Conservation (phyloP, 257 asterid species). For the Nicotiana tabacum region DNA sequence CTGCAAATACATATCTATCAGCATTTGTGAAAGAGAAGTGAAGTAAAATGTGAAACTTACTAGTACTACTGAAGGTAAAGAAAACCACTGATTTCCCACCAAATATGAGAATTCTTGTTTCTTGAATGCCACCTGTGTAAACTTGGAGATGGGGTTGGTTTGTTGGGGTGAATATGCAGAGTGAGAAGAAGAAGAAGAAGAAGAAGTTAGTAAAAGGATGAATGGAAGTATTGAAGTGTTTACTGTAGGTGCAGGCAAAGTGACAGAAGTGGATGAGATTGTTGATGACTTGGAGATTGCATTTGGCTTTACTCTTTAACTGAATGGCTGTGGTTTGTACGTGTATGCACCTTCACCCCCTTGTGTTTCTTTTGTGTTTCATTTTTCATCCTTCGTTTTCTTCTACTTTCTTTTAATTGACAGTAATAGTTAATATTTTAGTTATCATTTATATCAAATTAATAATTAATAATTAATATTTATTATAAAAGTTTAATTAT, state of each 20-base stretch:
- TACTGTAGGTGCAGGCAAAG: not conserved
- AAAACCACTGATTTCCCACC: not conserved
- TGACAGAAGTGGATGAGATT: constrained; percentile 20
- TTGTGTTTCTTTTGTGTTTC: too few relatives aligned
- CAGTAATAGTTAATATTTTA: too few relatives aligned
- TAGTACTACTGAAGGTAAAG: not conserved
- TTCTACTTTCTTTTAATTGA: too few relatives aligned
- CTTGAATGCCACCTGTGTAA: not conserved
- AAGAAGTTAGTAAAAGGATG: not conserved
- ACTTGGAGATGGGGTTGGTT: not conserved
- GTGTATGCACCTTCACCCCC: not conserved
- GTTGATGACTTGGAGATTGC: constrained; percentile 17
- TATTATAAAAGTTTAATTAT: too few relatives aligned
- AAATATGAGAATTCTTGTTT: not conserved
- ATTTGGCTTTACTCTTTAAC: not conserved
- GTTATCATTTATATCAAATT: too few relatives aligned
- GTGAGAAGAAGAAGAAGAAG: not conserved
- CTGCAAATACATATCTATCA: not conserved
- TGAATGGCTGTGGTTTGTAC: constrained; percentile 5
- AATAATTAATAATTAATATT: too few relatives aligned
- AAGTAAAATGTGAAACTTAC: not conserved
- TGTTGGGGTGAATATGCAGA: not conserved
- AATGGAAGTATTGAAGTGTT: not conserved
- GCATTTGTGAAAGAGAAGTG: not conserved
- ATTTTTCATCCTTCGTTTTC: too few relatives aligned